Conservation (phyloP, 768 basidiomycete genomes). For the Clathrus columnatus region DNA sequence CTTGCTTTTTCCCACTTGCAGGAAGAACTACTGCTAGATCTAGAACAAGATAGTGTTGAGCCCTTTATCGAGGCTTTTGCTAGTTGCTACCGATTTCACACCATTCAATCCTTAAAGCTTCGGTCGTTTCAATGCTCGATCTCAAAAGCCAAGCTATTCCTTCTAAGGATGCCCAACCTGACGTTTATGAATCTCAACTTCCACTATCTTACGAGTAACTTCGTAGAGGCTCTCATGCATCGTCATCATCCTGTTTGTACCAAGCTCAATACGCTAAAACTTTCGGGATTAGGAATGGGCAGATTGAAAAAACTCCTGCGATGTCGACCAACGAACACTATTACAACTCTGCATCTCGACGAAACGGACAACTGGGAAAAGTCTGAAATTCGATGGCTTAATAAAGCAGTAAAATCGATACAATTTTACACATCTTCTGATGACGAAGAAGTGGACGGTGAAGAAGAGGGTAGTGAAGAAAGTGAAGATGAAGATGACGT, state of each 20-base stretch:
- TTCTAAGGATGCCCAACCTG: neutral
- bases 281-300: neutral
- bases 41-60: constrained; percentile 1
- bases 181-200: neutral
- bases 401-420: neutral
- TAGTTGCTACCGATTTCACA: neutral
- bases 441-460: neutral
- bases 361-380: neutral
- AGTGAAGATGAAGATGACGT: neutral
- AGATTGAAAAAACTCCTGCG: neutral
- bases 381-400: neutral
- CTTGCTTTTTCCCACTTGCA: neutral
- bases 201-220: neutral
- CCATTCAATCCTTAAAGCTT: neutral
- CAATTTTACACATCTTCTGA: neutral
- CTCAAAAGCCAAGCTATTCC: neutral
- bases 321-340: neutral
- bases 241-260: neutral
- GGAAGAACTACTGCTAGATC: neutral
- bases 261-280: neutral
- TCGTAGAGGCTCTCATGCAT: neutral
- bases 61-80: neutral
- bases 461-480: neutral
- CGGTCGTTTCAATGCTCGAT: neutral
- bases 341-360: neutral